A percentile compares a stretch with the other conserved stretches of the same genome.
These are phyloP conservation scores for Trichodelitschia bisporula DNA, from an alignment of 495 filamentous ascomycete genomes.

Conservation along the genomic window DNA sequence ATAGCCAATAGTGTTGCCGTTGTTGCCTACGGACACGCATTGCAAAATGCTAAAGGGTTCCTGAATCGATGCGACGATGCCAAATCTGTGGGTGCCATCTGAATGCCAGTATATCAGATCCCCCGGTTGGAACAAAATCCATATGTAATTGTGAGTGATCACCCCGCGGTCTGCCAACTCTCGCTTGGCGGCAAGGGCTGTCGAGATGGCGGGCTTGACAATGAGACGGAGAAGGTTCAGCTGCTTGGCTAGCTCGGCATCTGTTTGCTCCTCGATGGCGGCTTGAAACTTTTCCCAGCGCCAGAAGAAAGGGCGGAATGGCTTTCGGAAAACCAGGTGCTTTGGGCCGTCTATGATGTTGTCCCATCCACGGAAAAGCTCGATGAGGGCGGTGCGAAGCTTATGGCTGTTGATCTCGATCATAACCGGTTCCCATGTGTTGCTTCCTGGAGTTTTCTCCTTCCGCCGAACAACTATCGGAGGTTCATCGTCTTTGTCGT, in stretches of 20 bases:
- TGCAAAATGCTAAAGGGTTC: too few relatives aligned
- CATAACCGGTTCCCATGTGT: neutral
- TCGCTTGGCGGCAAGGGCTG: neutral
- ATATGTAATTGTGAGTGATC: neutral
- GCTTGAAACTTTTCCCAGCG: neutral
- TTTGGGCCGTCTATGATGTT: neutral
- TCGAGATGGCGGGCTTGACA: neutral
- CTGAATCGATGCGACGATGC: neutral
- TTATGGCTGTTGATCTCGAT: neutral
- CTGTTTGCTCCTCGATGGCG: neutral
- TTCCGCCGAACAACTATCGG: neutral
- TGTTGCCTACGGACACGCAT: too few relatives aligned
- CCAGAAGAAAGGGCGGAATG: neutral
- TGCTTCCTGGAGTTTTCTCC: neutral
- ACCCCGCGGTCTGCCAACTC: neutral
- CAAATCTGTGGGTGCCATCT: neutral
- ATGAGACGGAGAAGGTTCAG: neutral
- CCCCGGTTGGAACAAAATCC: neutral
- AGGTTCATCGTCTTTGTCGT: neutral
- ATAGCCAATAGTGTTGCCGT: too few relatives aligned
- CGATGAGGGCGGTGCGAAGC: neutral
- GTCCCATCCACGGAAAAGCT: neutral
- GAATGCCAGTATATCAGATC: neutral
- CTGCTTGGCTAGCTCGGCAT: neutral
- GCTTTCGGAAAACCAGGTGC: neutral